These are phyloP conservation scores for Russula vinacea DNA, from an alignment of 768 basidiomycete genomes.

Conservation along the genomic window DNA sequence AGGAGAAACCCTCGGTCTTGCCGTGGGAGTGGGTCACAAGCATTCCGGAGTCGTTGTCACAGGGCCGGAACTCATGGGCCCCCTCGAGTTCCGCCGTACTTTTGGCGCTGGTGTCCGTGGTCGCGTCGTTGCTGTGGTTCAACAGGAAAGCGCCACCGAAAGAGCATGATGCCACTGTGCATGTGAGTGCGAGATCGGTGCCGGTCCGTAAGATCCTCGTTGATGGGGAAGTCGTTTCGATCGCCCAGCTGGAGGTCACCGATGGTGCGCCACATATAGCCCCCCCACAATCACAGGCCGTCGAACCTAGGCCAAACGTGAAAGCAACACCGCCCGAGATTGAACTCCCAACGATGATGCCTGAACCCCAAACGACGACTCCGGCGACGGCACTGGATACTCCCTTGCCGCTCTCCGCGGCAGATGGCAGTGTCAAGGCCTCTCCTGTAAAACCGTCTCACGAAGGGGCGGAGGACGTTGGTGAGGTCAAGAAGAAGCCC, in stretches of 20 bases:
- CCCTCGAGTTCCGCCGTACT: conserved; percentile 13
- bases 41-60: conserved; percentile 10
- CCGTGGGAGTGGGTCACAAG: conserved; percentile 17
- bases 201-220: background rate
- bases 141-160: background rate
- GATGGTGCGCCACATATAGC: background rate
- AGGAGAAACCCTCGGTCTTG: background rate
- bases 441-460: conserved; percentile 30
- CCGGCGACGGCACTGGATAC: background rate
- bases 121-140: conserved; percentile 18
- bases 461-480: conserved; percentile 56
- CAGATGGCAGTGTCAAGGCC: background rate
- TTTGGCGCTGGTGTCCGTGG: conserved; percentile 11
- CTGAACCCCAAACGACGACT: background rate
- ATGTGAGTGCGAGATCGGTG: background rate
- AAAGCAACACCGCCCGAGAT: background rate
- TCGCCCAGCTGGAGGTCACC: background rate
- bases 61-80: conserved; percentile 2
- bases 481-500: conserved; percentile 38
- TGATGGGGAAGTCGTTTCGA: background rate
- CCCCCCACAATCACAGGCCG: background rate
- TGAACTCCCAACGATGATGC: background rate
- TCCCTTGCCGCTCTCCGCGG: background rate
- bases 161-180: background rate
- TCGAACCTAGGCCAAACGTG: background rate